phyloP scores from a whole-genome alignment of 2,329 filamentous ascomycete species.

The Paecilomyces sp. region DNA sequence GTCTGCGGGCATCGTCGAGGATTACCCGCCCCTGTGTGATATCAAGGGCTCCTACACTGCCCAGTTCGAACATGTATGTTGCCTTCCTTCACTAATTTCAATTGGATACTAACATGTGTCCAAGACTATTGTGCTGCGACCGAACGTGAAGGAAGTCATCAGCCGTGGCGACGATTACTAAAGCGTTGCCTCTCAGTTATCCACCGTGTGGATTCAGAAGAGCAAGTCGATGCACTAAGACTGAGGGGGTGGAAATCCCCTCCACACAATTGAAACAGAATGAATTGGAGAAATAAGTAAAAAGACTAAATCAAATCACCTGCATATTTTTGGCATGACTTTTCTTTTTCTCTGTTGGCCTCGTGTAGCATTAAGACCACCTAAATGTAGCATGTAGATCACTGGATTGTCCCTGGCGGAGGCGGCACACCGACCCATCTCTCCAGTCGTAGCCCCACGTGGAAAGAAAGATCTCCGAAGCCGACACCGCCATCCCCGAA shows the following conservation, averaged over 20 bases:
- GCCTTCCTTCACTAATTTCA: not conserved
- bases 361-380: not conserved
- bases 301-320: not conserved
- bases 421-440: not conserved
- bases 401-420: not conserved
- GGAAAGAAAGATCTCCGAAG: constrained; percentile 3
- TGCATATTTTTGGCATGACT: not conserved
- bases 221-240: not conserved
- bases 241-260: not conserved
- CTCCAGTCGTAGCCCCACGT: constrained; percentile 6
- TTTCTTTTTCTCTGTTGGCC: not conserved
- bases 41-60: constrained; percentile 93
- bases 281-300: not conserved
- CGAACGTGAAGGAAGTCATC: constrained; percentile 79
- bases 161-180: constrained; percentile 82
- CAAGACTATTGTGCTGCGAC: constrained; percentile 68
- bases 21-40: constrained; percentile 83
- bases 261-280: not conserved
- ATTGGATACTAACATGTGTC: constrained; percentile 9
- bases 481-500: not conserved
- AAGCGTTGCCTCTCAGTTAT: constrained; percentile 7
- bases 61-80: constrained; percentile 85
- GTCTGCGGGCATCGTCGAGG: constrained; percentile 73
- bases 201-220: not conserved
- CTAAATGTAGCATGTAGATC: not conserved